phyloP scores from a whole-genome alignment of 805 yeast species.

The Kuraishia cidri region DNA sequence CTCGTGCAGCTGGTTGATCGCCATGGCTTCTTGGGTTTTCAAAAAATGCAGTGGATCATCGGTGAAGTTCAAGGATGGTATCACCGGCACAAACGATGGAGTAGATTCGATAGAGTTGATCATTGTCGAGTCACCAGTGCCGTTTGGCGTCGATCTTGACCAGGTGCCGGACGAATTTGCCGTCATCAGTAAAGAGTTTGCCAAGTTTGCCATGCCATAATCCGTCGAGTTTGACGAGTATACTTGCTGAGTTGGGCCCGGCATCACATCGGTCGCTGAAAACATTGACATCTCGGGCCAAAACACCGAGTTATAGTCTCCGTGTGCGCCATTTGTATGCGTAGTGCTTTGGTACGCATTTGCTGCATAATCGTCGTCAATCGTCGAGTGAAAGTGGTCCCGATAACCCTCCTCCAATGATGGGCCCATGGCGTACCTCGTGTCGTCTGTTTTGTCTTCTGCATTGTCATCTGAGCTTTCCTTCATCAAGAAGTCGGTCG shows the following conservation, averaged over 20 bases:
- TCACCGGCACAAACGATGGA: conserved; percentile 4
- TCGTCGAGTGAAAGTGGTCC: too few species aligned
- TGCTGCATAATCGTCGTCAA: too few species aligned
- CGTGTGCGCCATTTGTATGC: too few species aligned
- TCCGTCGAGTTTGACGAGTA: neutral
- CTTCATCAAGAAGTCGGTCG: neutral
- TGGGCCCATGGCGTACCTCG: conserved; percentile 11
- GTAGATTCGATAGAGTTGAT: too few species aligned
- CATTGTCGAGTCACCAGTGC: too few species aligned
- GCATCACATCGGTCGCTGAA: conserved; percentile 2
- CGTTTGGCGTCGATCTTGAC: neutral
- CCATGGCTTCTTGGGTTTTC: conserved; percentile 17
- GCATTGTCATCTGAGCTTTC: neutral
- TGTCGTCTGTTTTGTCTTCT: conserved; percentile 1
- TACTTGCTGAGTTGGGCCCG: neutral
- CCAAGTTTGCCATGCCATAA: neutral
- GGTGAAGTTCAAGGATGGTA: conserved; percentile 4
- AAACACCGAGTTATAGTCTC: neutral
- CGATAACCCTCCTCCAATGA: conserved; percentile 11
- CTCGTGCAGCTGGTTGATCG: conserved; percentile 13
- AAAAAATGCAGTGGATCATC: conserved; percentile 23
- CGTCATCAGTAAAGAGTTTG: neutral
- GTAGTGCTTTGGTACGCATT: too few species aligned
- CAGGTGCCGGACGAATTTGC: neutral
- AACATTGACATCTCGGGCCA: conserved; percentile 5